A percentile compares a stretch with the other conserved stretches of the same genome.
phyloP scores from a whole-genome alignment of 176 grass and related monocot species.

The Carex kokanica region DNA sequence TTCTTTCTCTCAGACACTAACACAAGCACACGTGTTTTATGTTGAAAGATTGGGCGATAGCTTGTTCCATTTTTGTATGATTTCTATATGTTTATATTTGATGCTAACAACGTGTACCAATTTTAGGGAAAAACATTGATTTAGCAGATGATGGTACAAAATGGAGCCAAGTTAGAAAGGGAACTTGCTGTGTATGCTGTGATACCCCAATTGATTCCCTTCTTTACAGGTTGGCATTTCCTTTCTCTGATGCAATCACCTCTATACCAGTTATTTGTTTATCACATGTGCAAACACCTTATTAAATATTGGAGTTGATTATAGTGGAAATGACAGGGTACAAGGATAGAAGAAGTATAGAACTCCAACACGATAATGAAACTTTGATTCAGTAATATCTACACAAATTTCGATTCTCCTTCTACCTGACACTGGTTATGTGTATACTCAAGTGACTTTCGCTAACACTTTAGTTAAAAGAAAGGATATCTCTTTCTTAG shows the following conservation, averaged over 20 bases:
- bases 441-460: not conserved
- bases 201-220: slow-evolving; percentile 88
- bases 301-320: not conserved
- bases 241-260: not conserved
- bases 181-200: slow-evolving; percentile 92
- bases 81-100: slow-evolving; percentile 14
- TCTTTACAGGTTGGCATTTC: slow-evolving; percentile 67
- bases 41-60: not conserved
- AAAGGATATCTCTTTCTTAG: not conserved
- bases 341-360: not conserved
- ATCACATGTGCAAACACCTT: not conserved
- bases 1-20: not conserved
- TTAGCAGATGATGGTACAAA: slow-evolving; percentile 66
- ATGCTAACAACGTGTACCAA: not conserved
- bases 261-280: not conserved
- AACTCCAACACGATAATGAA: no score
- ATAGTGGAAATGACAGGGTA: not conserved
- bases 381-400: not conserved
- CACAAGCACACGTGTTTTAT: not conserved
- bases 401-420: not conserved
- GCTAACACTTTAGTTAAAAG: not conserved
- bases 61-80: not conserved
- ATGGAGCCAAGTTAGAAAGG: slow-evolving; percentile 91
- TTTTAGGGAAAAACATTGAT: slow-evolving; percentile 44
- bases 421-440: not conserved